Percentiles rank a stretch among this genome's conserved stretches.
phyloP scores from a whole-genome alignment of 2,329 filamentous ascomycete genomes.

The Dothiorella sarmentorum region DNA sequence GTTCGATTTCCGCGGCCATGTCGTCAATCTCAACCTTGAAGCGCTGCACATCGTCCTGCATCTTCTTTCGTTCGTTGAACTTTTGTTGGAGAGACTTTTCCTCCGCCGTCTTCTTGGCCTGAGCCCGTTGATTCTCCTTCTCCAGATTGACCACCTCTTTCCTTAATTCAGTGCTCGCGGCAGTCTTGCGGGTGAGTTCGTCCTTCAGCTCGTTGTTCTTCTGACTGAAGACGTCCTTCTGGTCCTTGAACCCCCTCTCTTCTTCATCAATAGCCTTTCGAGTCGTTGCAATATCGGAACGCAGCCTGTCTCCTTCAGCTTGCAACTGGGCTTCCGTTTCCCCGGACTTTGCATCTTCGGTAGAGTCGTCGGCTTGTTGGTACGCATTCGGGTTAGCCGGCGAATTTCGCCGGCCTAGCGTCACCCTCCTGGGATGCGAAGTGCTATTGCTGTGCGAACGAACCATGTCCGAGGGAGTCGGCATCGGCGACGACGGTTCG shows the following conservation, averaged over 20 bases:
- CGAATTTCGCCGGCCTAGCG: constrained; percentile 71
- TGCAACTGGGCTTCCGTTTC: constrained; percentile 71
- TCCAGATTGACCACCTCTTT: constrained; percentile 77
- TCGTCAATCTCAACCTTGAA: constrained; percentile 63
- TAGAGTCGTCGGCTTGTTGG: neutral
- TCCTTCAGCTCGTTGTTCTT: constrained; percentile 78
- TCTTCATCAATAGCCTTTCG: constrained; percentile 64
- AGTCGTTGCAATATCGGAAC: constrained; percentile 79
- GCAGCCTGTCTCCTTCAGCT: constrained; percentile 74
- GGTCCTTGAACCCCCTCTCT: constrained; percentile 49
- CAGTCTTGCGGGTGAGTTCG: constrained; percentile 82
- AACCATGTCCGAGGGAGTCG: constrained; percentile 57
- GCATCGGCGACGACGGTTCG: constrained; percentile 61
- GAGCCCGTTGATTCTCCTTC: constrained; percentile 74
- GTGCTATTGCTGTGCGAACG: constrained; percentile 63
- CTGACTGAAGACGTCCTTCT: constrained; percentile 56
- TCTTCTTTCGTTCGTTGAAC: constrained; percentile 63
- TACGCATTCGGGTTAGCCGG: constrained; percentile 49
- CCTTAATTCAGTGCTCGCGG: constrained; percentile 79
- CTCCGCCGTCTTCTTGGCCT: constrained; percentile 74
- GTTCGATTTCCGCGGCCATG: constrained; percentile 52
- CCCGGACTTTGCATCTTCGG: constrained; percentile 36
- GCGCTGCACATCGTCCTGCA: constrained; percentile 66
- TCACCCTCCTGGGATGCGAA: constrained; percentile 58
- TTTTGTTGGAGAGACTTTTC: constrained; percentile 70